Evolutionary conservation across 257 asterid species (phyloP), one percentile per base, ranked within the genome.

Genomic region (Apocynum venetum): DNA sequence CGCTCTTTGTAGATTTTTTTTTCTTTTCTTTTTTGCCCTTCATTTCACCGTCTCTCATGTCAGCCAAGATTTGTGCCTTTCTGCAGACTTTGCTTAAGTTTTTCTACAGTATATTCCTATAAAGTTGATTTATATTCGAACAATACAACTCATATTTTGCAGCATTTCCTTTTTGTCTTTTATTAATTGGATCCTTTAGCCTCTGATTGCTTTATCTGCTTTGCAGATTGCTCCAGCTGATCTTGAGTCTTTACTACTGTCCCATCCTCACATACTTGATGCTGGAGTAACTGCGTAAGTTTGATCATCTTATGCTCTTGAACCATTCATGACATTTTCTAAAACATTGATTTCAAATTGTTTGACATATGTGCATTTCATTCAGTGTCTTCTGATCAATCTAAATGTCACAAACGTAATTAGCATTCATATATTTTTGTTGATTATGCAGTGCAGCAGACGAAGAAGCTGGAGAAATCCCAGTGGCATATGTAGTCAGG

Each of bases 211-310:
- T 40, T 80, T 8, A 47, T 48, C 52, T 46, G 12, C 73, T 53
- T 52, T 80, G 80, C 89, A 94, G 98, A 86, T 94, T 80, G 93
- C 98, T 76, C 98, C 98, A 9, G 96, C 96, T 78, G 98, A 94
- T 86, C 88, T 94, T 40, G 98, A 94, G 82, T 81, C 93, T 8
- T 84, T 91, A 31, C 71, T 94, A 68, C 61, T 83, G 41, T 77
- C 90, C 73, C 96, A 94, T 79, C 93, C 97, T 0, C 90, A 88
- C 53, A 88, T 94, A 8, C 82, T 84, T 57, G 97, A 94, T 84
- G 97, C 85, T 19, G 98, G 96, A 67, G 96, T 94, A 60, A 87
- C 84, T 14, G 90, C 89, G 98, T 94, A 87, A 75, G 86, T 72
- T 44, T 77, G 49, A 67, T 19, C 35, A 41, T 67, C 31, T 67